These are phyloP conservation scores for Sclerotinia spermophila DNA, from an alignment of 2,329 filamentous ascomycete species.

Conservation along the genomic window DNA sequence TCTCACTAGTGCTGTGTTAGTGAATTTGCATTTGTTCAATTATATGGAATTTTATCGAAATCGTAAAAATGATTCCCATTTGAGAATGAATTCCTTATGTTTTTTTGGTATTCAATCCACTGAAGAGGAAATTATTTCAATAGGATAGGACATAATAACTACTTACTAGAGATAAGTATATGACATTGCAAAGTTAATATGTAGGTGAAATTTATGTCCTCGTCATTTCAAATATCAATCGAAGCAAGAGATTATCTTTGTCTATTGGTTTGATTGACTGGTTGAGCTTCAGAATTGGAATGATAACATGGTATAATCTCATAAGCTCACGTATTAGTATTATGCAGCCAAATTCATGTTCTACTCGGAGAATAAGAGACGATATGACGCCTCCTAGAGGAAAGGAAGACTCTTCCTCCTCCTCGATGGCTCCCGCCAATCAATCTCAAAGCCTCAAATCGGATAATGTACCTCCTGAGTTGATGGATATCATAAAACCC, in stretches of 20 bases:
- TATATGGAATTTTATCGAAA: neutral
- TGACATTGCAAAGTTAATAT: neutral
- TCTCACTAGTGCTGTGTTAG: neutral
- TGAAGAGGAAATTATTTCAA: neutral
- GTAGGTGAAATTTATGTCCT: neutral
- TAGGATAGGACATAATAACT: neutral
- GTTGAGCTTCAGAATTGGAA: neutral
- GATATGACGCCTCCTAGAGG: constrained; percentile 27
- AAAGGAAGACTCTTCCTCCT: neutral
- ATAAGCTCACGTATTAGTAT: neutral
- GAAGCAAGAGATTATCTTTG: neutral
- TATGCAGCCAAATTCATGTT: constrained; percentile 33
- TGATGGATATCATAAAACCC: constrained; percentile 46
- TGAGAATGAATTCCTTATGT: neutral
- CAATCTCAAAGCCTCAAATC: neutral
- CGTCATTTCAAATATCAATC: neutral
- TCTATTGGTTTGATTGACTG: neutral
- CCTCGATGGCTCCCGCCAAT: neutral
- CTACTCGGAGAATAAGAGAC: constrained; percentile 29
- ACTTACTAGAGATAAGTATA: neutral
- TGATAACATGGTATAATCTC: constrained; percentile 1
- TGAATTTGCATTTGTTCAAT: neutral
- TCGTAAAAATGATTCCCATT: neutral
- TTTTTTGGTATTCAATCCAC: neutral
- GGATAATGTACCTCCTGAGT: constrained; percentile 41